Percentiles rank a stretch among this genome's conserved stretches.
Conservation (phyloP, 1,139 yeast genomes). For the Taiozyma onychis region DNA sequence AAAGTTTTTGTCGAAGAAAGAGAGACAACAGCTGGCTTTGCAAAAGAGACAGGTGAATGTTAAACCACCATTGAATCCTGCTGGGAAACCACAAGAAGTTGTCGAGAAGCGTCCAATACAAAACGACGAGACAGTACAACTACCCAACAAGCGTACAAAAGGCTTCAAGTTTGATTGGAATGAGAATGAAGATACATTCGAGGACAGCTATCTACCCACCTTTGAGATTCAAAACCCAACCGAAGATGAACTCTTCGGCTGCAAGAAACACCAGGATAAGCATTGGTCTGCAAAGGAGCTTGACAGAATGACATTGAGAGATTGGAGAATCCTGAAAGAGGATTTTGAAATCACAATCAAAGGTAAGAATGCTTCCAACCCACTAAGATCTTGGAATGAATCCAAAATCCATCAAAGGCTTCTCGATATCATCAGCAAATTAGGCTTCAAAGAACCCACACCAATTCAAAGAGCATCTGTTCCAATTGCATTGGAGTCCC, state of each 20-base stretch:
- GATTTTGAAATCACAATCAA: conserved; percentile 64
- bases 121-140: conserved; percentile 14
- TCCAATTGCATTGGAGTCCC: conserved; percentile 56
- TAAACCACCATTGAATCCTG: conserved; percentile 5
- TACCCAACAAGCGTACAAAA: not conserved
- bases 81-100: not conserved
- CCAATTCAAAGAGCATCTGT: conserved; percentile 88
- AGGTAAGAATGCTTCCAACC: conserved; percentile 47
- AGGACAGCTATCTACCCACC: not conserved
- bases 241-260: conserved; percentile 21
- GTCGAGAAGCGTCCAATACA: not conserved
- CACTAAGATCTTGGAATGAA: conserved; percentile 73
- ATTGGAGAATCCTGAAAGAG: conserved; percentile 85
- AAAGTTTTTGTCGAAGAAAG: conserved; percentile 42
- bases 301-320: conserved; percentile 66
- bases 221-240: not conserved
- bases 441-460: conserved; percentile 63
- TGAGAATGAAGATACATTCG: conserved; percentile 57
- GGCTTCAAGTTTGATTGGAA: conserved; percentile 67
- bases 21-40: conserved; percentile 33
- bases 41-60: not conserved
- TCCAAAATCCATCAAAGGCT: conserved; percentile 43
- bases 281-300: conserved; percentile 73
- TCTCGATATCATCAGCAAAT: conserved; percentile 30
- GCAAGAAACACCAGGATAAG: conserved; percentile 23